These are phyloP conservation scores for Fusarium pilosicola DNA, from an alignment of 2,329 filamentous ascomycete species.

Conservation along the genomic window DNA sequence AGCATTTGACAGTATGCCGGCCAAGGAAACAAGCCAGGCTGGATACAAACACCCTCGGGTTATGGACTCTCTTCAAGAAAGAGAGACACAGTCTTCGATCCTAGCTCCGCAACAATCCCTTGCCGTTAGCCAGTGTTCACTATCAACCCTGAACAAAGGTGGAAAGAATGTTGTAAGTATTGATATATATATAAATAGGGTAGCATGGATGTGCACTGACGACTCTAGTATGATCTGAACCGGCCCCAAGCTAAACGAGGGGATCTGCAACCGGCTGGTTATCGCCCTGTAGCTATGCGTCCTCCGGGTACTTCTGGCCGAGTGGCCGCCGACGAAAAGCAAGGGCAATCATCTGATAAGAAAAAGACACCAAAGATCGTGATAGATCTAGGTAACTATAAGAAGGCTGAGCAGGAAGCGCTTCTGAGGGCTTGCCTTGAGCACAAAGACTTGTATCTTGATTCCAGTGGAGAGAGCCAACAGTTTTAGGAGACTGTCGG, in stretches of 20 bases:
- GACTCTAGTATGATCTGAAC: background rate
- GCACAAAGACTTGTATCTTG: background rate
- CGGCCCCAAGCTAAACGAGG: conserved; percentile 6
- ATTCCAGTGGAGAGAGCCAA: background rate
- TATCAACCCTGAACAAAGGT: no score
- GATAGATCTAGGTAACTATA: background rate
- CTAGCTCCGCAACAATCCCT: no score
- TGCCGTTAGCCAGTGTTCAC: no score
- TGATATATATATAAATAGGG: no score
- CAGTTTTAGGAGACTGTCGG: background rate
- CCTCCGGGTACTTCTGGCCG: rapidly evolving
- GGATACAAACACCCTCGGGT: no score
- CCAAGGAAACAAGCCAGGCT: no score
- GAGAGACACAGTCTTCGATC: no score
- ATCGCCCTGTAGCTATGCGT: background rate
- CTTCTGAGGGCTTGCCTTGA: background rate
- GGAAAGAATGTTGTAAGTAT: no score
- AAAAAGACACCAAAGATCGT: no score
- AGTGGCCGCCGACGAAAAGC: rapidly evolving
- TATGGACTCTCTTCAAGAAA: no score
- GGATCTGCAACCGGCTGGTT: conserved; percentile 1
- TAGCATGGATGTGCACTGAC: no score
- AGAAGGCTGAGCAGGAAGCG: background rate
- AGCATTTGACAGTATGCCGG: no score
- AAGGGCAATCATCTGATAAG: rapidly evolving